A percentile compares a stretch with the other conserved stretches of the same genome.
These are phyloP conservation scores for Talaromyces marneffei DNA, from an alignment of 2,329 filamentous ascomycete species.

Conservation along the genomic window DNA sequence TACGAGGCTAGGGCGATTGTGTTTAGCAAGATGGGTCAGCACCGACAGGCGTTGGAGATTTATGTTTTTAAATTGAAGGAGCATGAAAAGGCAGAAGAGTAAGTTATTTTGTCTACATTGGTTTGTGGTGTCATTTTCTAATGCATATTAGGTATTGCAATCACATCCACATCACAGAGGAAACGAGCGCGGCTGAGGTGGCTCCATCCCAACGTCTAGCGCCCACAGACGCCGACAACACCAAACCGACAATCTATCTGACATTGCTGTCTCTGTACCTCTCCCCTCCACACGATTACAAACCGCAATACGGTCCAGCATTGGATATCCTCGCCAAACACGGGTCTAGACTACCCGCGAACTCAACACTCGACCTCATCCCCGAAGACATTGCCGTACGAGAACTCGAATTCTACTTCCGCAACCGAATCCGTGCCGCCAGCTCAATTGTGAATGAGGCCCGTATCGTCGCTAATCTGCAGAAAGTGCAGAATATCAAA, in stretches of 20 bases:
- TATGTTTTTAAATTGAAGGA: conserved; percentile 93
- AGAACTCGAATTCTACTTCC: conserved; percentile 84
- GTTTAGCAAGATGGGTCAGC: conserved; percentile 88
- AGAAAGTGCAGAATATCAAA: conserved; percentile 72
- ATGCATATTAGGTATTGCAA: conserved; percentile 69
- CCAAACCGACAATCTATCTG: conserved; percentile 77
- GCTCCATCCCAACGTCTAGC: conserved; percentile 34
- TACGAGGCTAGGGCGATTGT: conserved; percentile 87
- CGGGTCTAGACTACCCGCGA: conserved; percentile 81
- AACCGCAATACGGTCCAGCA: conserved; percentile 69
- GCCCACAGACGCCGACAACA: conserved; percentile 48
- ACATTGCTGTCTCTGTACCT: conserved; percentile 86
- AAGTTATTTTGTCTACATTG: conserved; percentile 31
- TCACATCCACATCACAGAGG: conserved; percentile 63
- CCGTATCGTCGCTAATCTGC: conserved; percentile 68
- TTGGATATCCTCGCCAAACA: conserved; percentile 85
- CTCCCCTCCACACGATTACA: conserved; percentile 66
- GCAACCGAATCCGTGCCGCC: conserved; percentile 78
- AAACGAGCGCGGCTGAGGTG: conserved; percentile 33
- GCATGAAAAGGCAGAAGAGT: conserved; percentile 89
- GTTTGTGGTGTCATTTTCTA: conserved; percentile 16
- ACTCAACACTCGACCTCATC: conserved; percentile 78
- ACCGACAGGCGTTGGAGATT: conserved; percentile 92
- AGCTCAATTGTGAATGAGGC: conserved; percentile 77
- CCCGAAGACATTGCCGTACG: conserved; percentile 71